Conservation (phyloP, 352 stramenopile species). For the Aphanomyces cochlioides region DNA sequence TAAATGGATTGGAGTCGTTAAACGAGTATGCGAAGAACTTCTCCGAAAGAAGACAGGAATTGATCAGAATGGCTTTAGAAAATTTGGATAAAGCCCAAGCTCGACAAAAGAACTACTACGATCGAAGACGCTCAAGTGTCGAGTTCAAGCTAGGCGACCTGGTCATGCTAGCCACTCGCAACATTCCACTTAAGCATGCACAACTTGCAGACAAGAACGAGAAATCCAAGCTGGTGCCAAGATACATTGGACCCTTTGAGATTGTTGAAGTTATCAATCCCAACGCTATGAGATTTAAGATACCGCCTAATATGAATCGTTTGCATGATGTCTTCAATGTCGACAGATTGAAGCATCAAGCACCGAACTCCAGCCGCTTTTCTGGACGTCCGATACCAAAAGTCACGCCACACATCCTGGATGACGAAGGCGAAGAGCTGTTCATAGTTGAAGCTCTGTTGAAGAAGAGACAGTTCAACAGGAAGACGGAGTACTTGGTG, state of each 20-base stretch:
- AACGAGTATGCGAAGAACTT: constrained; percentile 18
- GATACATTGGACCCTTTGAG: constrained; percentile 29
- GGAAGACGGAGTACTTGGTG: constrained; percentile 29
- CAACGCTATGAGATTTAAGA: constrained; percentile 29
- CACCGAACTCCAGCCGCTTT: constrained; percentile 5
- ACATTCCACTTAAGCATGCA: constrained; percentile 30
- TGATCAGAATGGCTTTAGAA: neutral
- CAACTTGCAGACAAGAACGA: neutral
- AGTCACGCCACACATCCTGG: neutral
- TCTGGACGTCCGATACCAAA: constrained; percentile 13
- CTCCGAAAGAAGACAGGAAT: constrained; percentile 8
- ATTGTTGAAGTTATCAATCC: constrained; percentile 31
- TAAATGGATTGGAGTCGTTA: neutral
- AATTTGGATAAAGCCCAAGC: constrained; percentile 10
- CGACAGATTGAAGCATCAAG: constrained; percentile 10
- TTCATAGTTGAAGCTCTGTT: constrained; percentile 28
- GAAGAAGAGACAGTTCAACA: constrained; percentile 25
- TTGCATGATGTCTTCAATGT: constrained; percentile 32
- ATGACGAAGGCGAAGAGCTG: constrained; percentile 16
- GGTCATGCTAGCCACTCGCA: constrained; percentile 25
- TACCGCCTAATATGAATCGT: constrained; percentile 23
- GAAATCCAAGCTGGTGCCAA: constrained; percentile 29
- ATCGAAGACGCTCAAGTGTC: constrained; percentile 2
- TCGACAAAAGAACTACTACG: constrained; percentile 19
- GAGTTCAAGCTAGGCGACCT: constrained; percentile 1